Base-by-base conservation (phyloP, 805 yeast species). In the Debaryomyces tyrocola region DNA sequence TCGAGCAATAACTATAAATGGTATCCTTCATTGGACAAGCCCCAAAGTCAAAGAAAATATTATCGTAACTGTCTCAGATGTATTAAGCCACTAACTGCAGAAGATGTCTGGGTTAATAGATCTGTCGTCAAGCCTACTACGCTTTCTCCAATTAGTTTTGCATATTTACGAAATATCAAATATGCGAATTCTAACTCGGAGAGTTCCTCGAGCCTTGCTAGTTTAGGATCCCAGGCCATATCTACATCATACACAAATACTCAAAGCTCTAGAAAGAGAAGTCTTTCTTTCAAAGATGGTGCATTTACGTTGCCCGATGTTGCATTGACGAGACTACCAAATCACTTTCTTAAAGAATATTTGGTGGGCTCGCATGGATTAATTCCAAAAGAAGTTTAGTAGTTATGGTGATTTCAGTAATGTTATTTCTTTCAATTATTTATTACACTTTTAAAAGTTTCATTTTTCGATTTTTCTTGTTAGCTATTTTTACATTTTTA, bases 11-110 rank as follows among this genome's bases (percentile, higher is more conserved):
- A 62, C 20, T 60, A 58, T 29, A 75, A 80, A 54, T 82, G 86
- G 85, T 58, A 53, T 6, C 86, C 85, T 1, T 55, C 62, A 6
- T 44, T 28, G 9, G 65, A 64, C 11, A 73, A 71, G 47, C 47
- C 55, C 2, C 60, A 53, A 21, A 63, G 64, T 49, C 51, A 50
- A 45, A 51, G 56, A 33, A 78, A 75, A 48, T 69, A 66, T 49
- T 67, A 77, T 37, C 70, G 77, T 39, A 81, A 81, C 57, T 75
- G 83, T 14, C 58, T 82, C 29, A 73, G 85, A 40, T 82, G 87
- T 51, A 78, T 82, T 20, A 78, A 73, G 52, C 78, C 84, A 3
- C 65, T 82, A 44, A 67, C 75, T 1, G 69, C 69, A 49, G 80
- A 77, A 38, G 83, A 80, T 37, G 53, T 70, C 7, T 82, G 87